Evolutionary conservation across 805 yeast species (phyloP), one percentile per base, ranked within the genome.

Genomic region (Candida boidinii): DNA sequence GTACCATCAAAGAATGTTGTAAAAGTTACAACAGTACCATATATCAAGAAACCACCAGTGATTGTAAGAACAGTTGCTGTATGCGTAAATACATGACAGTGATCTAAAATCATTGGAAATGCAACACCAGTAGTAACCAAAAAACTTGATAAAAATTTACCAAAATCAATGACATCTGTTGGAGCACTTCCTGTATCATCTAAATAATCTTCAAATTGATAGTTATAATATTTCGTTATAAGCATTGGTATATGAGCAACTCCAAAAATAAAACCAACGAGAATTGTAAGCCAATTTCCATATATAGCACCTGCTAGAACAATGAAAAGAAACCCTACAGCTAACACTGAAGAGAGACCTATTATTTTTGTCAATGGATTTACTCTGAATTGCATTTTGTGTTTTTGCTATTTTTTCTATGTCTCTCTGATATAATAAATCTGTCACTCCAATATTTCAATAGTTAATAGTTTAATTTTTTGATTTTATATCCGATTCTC

Each of bases 201-300:
- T 73, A 78, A 71, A 48, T 79, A 79, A 50, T 79, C 84, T 39
- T 75, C 74, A 30, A 53, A 53, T 18, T 53, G 52, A 17, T 48
- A 34, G n/a, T 64, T 62, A 38, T 62, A 59, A 39, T 61, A 56
- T 23, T 68, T 60, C 38, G 79, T 73, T 7, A 79, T 41, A 8
- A 79, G 66, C 39, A 79, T 77, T 4, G 94, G 94, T 23, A 80
- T 35, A 23, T 87, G 88, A 3, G 92, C 88, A 26, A 77, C 39
- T 25, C 75, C 63, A 53, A 80, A 80, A 41, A 81, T 63, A 13
- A 76, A 33, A 4, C 61, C 75, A 19, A 82, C 85, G 24, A 79
- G 68, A 37, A 90, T 68, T 23, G 98, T 97, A 48, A 80, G 76
- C 94, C 96, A 92, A 55, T 86, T 87, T 30, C 84, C 82, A 61